Base-by-base conservation (phyloP, 2,329 filamentous ascomycete genomes). In the Zymoseptoria tritici region DNA sequence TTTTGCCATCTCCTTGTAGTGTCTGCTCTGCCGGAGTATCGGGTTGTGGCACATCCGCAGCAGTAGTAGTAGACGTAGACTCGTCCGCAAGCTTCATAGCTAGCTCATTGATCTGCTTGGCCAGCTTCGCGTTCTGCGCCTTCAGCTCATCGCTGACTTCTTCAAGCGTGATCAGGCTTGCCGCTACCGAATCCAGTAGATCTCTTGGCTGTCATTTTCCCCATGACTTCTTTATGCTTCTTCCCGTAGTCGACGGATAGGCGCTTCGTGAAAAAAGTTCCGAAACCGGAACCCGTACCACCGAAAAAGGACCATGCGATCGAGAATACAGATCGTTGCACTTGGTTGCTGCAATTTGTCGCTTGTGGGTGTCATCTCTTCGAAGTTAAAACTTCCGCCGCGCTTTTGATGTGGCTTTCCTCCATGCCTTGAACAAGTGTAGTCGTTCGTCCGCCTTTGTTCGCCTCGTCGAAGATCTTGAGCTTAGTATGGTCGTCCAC, bases 191-290 rank as follows among this genome's bases (percentile, higher is more conserved):
- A 24, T 24, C 22, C 22, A 16, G 13, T 22, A 29, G 24, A 6
- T 26, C 7, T 26, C 24, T 8, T 26, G 24, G 24, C 24, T 26
- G 24, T 3, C 24, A 8, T 5, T 5, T 26, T 26, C 5, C 7
- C 7, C 24, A 6, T 26, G 5, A 3, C 24, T 4, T 26, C 24
- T 26, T 99, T 97, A 85, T 90, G 95, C 88, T 97, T 99, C 88
- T 99, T 99, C 83, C 94, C 93, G 76, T 97, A 97, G 81, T 99
- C 94, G 73, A 97, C 90, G 46, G 94, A 97, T 64, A 99, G 87
- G 76, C 94, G 93, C 84, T 99, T 94, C 91, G 97, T 96, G 72
- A 99, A 84, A 69, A 97, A 87, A 72, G 94, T 93, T 80, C 94
- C 94, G 79, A 99, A 99, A 75, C 94, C 94, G 71, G 94, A 99